These are phyloP conservation scores for Rheum nobile DNA, from an alignment of 148 eudicot genomes.

Conservation along the genomic window DNA sequence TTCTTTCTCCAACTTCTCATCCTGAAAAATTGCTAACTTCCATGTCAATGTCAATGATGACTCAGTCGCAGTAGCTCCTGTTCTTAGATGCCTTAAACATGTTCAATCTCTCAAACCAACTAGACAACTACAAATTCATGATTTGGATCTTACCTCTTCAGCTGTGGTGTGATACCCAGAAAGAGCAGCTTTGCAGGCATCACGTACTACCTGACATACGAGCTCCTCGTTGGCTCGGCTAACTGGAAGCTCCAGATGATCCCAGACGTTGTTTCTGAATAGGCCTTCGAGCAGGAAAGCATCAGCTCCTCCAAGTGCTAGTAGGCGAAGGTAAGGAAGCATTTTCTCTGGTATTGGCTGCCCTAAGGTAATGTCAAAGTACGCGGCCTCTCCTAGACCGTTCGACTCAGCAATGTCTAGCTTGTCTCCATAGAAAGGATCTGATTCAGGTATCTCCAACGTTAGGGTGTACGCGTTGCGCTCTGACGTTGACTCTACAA, in stretches of 20 bases:
- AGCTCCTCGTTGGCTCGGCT: constrained; percentile 80
- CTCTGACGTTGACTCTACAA: constrained; percentile 53
- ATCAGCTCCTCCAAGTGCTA: constrained; percentile 75
- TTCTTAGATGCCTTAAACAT: not conserved
- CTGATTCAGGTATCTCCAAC: constrained; percentile 72
- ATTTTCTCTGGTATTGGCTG: constrained; percentile 53
- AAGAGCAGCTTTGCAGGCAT: constrained; percentile 69
- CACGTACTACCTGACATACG: constrained; percentile 61
- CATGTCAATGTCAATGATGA: not conserved
- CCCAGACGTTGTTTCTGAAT: constrained; percentile 72
- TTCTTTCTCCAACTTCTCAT: constrained; percentile 54
- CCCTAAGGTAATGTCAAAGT: constrained; percentile 70
- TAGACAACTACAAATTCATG: not conserved
- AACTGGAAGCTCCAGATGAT: constrained; percentile 65
- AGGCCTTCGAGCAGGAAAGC: constrained; percentile 81
- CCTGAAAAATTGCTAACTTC: constrained; percentile 27
- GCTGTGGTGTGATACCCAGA: constrained; percentile 62
- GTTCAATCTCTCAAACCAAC: not conserved
- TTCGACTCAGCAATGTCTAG: constrained; percentile 85
- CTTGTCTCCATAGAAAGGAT: constrained; percentile 75
- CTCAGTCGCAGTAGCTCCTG: not conserved
- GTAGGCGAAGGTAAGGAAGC: constrained; percentile 76
- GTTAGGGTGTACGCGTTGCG: constrained; percentile 74
- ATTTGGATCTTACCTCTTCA: constrained; percentile 54
- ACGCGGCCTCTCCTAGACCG: constrained; percentile 61